phyloP scores from a whole-genome alignment of 345 rosid species.

The Toxicodendron radicans region DNA sequence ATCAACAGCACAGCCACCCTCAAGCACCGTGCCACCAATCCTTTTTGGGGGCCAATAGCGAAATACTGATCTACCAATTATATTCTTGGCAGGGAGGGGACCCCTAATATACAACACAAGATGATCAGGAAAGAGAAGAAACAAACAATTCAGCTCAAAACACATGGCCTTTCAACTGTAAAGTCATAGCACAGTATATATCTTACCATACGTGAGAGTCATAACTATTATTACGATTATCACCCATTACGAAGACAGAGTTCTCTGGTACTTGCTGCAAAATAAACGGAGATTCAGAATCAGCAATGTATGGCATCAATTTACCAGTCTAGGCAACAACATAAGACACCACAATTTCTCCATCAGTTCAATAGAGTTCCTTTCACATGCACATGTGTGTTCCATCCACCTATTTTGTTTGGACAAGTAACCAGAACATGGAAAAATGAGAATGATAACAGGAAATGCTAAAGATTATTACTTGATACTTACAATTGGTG shows the following conservation, averaged over 20 bases:
- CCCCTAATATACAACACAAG: conserved; percentile 52
- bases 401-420: not conserved
- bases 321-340: conserved; percentile 5
- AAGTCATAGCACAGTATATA: not conserved
- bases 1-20: conserved; percentile 68
- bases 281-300: conserved; percentile 4
- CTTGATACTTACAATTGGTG: conserved; percentile 60
- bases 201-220: conserved; percentile 94
- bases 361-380: not conserved
- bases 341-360: not conserved
- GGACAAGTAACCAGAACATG: not conserved
- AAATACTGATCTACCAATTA: conserved; percentile 82
- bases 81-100: conserved; percentile 85
- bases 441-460: not conserved
- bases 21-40: conserved; percentile 65
- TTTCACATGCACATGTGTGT: not conserved
- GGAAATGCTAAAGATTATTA: conserved; percentile 6
- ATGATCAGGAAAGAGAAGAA: conserved; percentile 6
- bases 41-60: conserved; percentile 95
- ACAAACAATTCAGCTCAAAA: not conserved
- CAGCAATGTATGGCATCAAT: not conserved
- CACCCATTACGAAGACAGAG: conserved; percentile 96
- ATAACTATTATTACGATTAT: conserved; percentile 91
- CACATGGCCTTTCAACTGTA: not conserved
- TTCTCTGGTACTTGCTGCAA: conserved; percentile 73